A percentile compares a stretch with the other conserved stretches of the same genome.
Conservation (phyloP, 306 rosid genomes). For the Herpetospermum pedunculosum region DNA sequence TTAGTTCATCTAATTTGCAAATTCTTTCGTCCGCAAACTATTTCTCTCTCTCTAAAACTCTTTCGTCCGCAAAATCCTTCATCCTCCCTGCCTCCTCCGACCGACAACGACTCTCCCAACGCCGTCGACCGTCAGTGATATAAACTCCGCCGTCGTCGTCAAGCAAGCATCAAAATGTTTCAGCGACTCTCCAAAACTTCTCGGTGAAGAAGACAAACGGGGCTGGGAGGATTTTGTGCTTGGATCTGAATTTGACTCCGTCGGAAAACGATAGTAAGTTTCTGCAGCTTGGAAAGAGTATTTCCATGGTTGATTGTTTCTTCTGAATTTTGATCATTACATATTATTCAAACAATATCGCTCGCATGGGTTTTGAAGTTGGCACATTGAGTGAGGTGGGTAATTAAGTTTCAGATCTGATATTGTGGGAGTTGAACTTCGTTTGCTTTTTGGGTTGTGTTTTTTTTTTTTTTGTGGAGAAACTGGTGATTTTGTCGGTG, state of each 20-base stretch:
- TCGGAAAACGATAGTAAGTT: conserved; percentile 63
- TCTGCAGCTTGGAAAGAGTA: conserved; percentile 38
- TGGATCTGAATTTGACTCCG: conserved; percentile 87
- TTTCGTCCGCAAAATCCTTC: too few relatives aligned
- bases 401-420: conserved; percentile 22
- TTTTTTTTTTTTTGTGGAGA: background rate
- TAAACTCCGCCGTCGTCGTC: too few relatives aligned
- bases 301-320: conserved; percentile 38
- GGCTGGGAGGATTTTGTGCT: conserved; percentile 28
- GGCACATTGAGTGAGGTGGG: conserved; percentile 6
- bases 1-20: too few relatives aligned
- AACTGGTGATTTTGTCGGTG: background rate
- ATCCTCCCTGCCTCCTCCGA: too few relatives aligned
- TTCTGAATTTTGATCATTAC: too few relatives aligned
- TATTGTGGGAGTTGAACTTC: background rate
- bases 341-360: too few relatives aligned
- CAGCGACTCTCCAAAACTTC: too few relatives aligned
- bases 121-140: too few relatives aligned
- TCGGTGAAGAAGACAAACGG: conserved; percentile 18
- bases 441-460: background rate
- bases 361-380: conserved; percentile 6
- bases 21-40: too few relatives aligned
- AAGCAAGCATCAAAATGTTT: too few relatives aligned
- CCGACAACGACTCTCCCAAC: too few relatives aligned
- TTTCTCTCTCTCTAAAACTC: too few relatives aligned